These are phyloP conservation scores for Mayamaea pseudoterrestris DNA, from an alignment of 108 stramenopile genomes.

Conservation along the genomic window DNA sequence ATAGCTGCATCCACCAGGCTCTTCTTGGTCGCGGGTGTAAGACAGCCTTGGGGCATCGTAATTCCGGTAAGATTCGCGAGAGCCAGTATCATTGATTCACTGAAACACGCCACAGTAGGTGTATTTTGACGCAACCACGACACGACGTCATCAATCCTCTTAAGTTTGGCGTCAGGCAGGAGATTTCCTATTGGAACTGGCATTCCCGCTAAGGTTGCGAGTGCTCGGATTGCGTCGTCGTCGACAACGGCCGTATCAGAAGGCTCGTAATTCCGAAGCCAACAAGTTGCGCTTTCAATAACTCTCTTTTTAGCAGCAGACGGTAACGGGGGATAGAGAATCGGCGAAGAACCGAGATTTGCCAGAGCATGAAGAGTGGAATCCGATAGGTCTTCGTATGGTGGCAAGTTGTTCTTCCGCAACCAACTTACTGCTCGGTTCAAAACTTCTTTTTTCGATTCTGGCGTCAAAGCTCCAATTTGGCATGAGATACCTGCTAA, in stretches of 20 bases:
- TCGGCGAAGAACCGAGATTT: neutral
- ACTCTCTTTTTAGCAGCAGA: neutral
- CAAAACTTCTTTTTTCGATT: neutral
- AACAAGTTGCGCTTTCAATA: slow-evolving; percentile 8
- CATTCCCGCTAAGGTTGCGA: slow-evolving; percentile 1
- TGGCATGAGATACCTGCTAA: slow-evolving; percentile 3
- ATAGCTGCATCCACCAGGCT: neutral
- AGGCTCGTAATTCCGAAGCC: slow-evolving; percentile 18
- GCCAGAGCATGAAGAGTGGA: neutral
- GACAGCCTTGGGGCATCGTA: neutral
- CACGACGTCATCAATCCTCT: slow-evolving; percentile 7
- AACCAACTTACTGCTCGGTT: slow-evolving; percentile 4
- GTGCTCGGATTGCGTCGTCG: neutral
- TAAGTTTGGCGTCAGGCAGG: neutral
- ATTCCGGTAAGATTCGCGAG: slow-evolving; percentile 1
- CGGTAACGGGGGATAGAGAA: slow-evolving; percentile 1
- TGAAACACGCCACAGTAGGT: slow-evolving; percentile 1
- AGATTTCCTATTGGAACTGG: slow-evolving; percentile 1
- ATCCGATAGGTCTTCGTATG: neutral
- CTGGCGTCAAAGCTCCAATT: neutral
- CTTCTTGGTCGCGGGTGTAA: neutral
- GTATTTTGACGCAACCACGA: slow-evolving; percentile 16
- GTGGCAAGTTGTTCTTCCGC: slow-evolving; percentile 3
- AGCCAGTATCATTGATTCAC: slow-evolving; percentile 1
- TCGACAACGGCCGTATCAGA: neutral